Evolutionary conservation across 306 rosid species (phyloP).

Genomic region (Dryas alaskensis): DNA sequence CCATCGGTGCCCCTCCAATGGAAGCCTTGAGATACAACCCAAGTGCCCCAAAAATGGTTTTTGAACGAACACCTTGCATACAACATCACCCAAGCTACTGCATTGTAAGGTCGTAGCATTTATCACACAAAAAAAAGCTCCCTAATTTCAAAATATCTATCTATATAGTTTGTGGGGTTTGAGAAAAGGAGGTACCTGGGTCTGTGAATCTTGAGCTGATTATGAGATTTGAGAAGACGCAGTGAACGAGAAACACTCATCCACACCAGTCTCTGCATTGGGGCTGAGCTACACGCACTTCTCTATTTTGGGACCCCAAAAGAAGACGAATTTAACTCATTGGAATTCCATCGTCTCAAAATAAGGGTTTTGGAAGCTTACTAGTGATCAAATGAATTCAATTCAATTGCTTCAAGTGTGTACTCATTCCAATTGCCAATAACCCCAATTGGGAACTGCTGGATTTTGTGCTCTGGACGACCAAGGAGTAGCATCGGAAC

Average conservation of each 20-base stretch:
- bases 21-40: conserved; percentile 8
- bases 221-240: conserved; percentile 27
- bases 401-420: background rate
- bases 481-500: background rate
- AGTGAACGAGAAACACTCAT: conserved; percentile 36
- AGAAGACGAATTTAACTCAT: background rate
- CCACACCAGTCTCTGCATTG: conserved; percentile 26
- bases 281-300: background rate
- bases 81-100: conserved; percentile 46
- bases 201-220: conserved; percentile 18
- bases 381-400: background rate
- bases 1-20: conserved; percentile 34
- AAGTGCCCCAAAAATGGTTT: conserved; percentile 26
- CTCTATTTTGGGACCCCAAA: background rate
- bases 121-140: background rate
- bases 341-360: background rate
- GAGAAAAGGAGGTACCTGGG: conserved; percentile 17
- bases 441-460: background rate
- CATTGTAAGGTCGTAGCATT: conserved; percentile 27
- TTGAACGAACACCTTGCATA: conserved; percentile 49
- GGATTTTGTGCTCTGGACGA: background rate
- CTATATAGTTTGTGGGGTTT: background rate
- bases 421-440: background rate
- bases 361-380: background rate
- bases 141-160: background rate